A percentile compares a stretch with the other conserved stretches of the same genome.
These are phyloP conservation scores for Penicillium robsamsonii DNA, from an alignment of 495 filamentous ascomycete genomes.

Conservation along the genomic window DNA sequence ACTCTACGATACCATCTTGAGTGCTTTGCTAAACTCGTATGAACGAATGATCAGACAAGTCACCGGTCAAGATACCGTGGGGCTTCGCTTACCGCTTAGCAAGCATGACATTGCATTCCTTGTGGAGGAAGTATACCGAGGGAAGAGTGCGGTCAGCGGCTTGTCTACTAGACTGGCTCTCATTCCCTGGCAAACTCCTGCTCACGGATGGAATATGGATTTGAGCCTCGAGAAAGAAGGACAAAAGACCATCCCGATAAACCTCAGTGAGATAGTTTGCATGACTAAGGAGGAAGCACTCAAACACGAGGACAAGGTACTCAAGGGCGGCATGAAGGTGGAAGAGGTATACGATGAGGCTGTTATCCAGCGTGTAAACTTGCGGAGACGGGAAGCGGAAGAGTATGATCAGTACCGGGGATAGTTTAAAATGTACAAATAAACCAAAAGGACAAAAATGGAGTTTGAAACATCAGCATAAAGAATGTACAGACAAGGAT, in stretches of 20 bases:
- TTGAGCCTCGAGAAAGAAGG: slow-evolving; percentile 50
- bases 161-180: slow-evolving; percentile 74
- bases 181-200: slow-evolving; percentile 68
- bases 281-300: slow-evolving; percentile 96
- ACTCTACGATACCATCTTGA: slow-evolving; percentile 79
- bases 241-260: slow-evolving; percentile 66
- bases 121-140: slow-evolving; percentile 84
- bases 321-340: slow-evolving; percentile 63
- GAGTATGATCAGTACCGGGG: slow-evolving; percentile 52
- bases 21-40: slow-evolving; percentile 67
- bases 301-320: slow-evolving; percentile 73
- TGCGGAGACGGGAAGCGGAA: slow-evolving; percentile 61
- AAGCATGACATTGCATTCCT: slow-evolving; percentile 79
- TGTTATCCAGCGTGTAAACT: slow-evolving; percentile 61
- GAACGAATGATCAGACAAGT: slow-evolving; percentile 65
- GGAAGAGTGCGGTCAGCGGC: slow-evolving; percentile 79
- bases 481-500: background rate
- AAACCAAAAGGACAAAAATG: slow-evolving; percentile 1
- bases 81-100: slow-evolving; percentile 74
- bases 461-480: background rate
- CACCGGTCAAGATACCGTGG: slow-evolving; percentile 58
- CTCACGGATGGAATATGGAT: slow-evolving; percentile 47
- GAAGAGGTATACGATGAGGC: slow-evolving; percentile 71
- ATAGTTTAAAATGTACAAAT: slow-evolving; percentile 6
- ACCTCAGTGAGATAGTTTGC: slow-evolving; percentile 74